Base-by-base conservation (phyloP, 2,329 filamentous ascomycete species). In the Talaromyces albobiverticillius region DNA sequence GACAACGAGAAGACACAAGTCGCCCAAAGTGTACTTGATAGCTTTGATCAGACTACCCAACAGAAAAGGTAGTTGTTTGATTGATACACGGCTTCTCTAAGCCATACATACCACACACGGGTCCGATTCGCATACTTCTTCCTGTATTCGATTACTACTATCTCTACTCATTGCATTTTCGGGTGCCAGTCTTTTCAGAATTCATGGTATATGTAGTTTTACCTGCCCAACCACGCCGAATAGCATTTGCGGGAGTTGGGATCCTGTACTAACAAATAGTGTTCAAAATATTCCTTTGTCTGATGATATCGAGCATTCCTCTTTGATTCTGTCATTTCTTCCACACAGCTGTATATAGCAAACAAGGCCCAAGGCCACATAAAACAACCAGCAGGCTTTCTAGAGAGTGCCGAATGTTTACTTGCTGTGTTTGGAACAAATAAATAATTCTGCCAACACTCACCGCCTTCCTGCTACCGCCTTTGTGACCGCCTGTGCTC, bases 1-100 rank as follows among this genome's bases (percentile, higher is more conserved):
- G 52, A 51, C 9, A 46, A 40, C 18, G 46, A 41, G 6, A 67
- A 70, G 9, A 68, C 67, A 23, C 67, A 75, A 51, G 74, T 79
- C 60, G 73, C 77, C 47, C 70, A 77, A 52, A 76, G 70, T 53
- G 77, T 80, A 54, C 65, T 80, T 32, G 74, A 76, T 42, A 71
- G 75, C 2, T 80, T 81, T 58, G 77, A 81, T 16, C 59, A 72
- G 57, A 66, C 68, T 42, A 70, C 67, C 48, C 61, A 69, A 51
- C 64, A 65, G 48, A 68, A 64, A 54, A 64, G 61, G 48, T 68
- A 61, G 61, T 47, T 46, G 34, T 32, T 20, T 38, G 34, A 38
- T 38, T 38, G 34, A 38, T 38, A 38, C 34, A 38, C 13, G n/a
- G 13, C 16, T 38, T 20, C 7, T 20, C n/a, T 2, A 4, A 38